Percentiles rank a stretch among this genome's conserved stretches.
These are phyloP conservation scores for Conringia planisiliqua DNA, from an alignment of 345 rosid species.

Conservation along the genomic window DNA sequence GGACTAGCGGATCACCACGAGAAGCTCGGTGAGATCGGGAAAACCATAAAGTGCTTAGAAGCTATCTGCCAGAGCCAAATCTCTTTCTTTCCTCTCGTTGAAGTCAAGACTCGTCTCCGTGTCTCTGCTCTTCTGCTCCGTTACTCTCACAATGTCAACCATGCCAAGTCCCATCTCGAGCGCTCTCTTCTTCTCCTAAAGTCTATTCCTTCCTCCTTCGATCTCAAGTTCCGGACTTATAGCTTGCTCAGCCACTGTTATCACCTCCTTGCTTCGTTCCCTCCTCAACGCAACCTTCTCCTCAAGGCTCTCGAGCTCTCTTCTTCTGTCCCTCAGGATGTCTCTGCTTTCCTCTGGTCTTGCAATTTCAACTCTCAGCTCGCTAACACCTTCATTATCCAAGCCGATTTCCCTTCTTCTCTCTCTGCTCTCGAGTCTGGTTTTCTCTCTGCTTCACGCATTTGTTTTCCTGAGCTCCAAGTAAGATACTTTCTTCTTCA, in stretches of 20 bases:
- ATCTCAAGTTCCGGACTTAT: slow-evolving; percentile 74
- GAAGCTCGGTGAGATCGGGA: slow-evolving; percentile 66
- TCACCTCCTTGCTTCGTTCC: slow-evolving; percentile 76
- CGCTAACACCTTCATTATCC: slow-evolving; percentile 75
- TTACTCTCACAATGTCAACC: slow-evolving; percentile 73
- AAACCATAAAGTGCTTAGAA: slow-evolving; percentile 81
- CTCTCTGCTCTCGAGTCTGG: slow-evolving; percentile 70
- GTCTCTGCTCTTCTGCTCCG: slow-evolving; percentile 77
- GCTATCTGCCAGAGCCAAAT: slow-evolving; percentile 75
- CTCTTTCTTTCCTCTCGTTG: slow-evolving; percentile 75
- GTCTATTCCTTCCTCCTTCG: slow-evolving; percentile 80
- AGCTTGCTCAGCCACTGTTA: slow-evolving; percentile 88
- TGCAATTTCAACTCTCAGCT: slow-evolving; percentile 97
- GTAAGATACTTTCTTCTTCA: slow-evolving; percentile 38
- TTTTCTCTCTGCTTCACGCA: slow-evolving; percentile 52
- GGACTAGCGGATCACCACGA: slow-evolving; percentile 80
- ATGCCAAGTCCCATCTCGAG: slow-evolving; percentile 91
- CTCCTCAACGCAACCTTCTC: slow-evolving; percentile 79
- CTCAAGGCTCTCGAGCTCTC: slow-evolving; percentile 70
- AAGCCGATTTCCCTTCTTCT: slow-evolving; percentile 73
- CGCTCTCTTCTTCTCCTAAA: slow-evolving; percentile 52
- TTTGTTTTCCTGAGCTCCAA: slow-evolving; percentile 76
- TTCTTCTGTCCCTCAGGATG: slow-evolving; percentile 42
- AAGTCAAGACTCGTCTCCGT: slow-evolving; percentile 86
- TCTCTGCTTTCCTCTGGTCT: slow-evolving; percentile 67